Evolutionary conservation across 2,329 filamentous ascomycete species (phyloP).

Genomic region (Didymosphaeria variabile): DNA sequence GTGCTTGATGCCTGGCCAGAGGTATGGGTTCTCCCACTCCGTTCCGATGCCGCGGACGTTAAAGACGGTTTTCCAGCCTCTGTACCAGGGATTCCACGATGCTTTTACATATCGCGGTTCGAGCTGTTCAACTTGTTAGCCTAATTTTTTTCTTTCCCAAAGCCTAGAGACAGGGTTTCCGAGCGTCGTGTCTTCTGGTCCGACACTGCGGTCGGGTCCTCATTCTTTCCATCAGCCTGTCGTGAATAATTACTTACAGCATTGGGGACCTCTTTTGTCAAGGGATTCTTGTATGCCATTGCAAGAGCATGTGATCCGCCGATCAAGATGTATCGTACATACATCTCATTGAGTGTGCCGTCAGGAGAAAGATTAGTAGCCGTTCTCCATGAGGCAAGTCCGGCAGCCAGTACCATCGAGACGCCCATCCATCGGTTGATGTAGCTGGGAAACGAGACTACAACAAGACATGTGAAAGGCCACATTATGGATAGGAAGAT

Average conservation of each 20-base stretch:
- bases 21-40: conserved; percentile 15
- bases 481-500: conserved; percentile 7
- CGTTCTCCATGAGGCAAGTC: conserved; percentile 4
- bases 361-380: conserved; percentile 9
- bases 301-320: conserved; percentile 6
- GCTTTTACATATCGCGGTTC: conserved; percentile 8
- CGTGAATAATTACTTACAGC: background rate
- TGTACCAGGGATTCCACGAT: conserved; percentile 6
- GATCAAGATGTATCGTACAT: conserved; percentile 13
- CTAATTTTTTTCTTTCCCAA: background rate
- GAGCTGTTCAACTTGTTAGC: background rate
- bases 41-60: conserved; percentile 17
- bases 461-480: conserved; percentile 8
- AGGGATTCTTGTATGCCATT: conserved; percentile 10
- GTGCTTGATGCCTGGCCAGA: conserved; percentile 15
- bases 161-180: background rate
- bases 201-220: no score
- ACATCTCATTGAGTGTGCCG: conserved; percentile 10
- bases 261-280: background rate
- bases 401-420: conserved; percentile 8
- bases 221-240: background rate
- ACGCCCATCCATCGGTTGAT: conserved; percentile 10
- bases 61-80: conserved; percentile 12
- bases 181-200: background rate
- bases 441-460: conserved; percentile 9